These are phyloP conservation scores for Wakefieldia striispora DNA, from an alignment of 768 basidiomycete genomes.

Conservation along the genomic window DNA sequence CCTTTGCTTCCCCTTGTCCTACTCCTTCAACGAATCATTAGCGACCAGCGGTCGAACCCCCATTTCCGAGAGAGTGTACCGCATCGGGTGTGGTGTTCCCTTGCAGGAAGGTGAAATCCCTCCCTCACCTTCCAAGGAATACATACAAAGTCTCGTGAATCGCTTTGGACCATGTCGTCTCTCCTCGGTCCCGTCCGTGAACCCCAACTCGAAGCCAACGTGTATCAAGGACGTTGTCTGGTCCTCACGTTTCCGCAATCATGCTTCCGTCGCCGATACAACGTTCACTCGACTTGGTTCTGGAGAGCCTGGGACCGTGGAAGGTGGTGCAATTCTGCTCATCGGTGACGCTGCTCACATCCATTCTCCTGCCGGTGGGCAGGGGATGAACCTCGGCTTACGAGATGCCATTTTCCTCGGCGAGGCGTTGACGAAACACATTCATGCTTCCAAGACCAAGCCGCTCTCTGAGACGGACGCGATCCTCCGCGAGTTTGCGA, in stretches of 20 bases:
- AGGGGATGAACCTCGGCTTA: slow-evolving; percentile 59
- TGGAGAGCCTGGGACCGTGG: neutral
- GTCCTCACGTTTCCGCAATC: slow-evolving; percentile 48
- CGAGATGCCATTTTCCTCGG: slow-evolving; percentile 50
- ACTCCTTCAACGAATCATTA: slow-evolving; percentile 17
- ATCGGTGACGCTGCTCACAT: slow-evolving; percentile 51
- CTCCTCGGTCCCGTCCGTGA: slow-evolving; percentile 37
- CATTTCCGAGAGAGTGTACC: slow-evolving; percentile 27
- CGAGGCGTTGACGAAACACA: slow-evolving; percentile 38
- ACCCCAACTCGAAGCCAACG: slow-evolving; percentile 29
- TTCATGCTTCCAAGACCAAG: slow-evolving; percentile 15
- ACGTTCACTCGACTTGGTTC: slow-evolving; percentile 34
- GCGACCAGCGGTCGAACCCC: slow-evolving; percentile 11
- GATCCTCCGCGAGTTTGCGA: slow-evolving; percentile 37
- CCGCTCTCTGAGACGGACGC: slow-evolving; percentile 25
- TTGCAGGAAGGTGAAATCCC: slow-evolving; percentile 36
- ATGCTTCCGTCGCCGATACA: slow-evolving; percentile 43
- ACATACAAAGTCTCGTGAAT: slow-evolving; percentile 44
- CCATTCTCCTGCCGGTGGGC: slow-evolving; percentile 55
- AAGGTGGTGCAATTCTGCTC: slow-evolving; percentile 27
- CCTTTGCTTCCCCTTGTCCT: slow-evolving; percentile 11
- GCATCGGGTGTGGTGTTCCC: slow-evolving; percentile 44
- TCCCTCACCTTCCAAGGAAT: slow-evolving; percentile 37
- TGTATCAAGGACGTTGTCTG: slow-evolving; percentile 41
- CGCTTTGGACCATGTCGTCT: slow-evolving; percentile 38